Conservation (phyloP, 2,329 filamentous ascomycete species). For the Botrytis squamosa region DNA sequence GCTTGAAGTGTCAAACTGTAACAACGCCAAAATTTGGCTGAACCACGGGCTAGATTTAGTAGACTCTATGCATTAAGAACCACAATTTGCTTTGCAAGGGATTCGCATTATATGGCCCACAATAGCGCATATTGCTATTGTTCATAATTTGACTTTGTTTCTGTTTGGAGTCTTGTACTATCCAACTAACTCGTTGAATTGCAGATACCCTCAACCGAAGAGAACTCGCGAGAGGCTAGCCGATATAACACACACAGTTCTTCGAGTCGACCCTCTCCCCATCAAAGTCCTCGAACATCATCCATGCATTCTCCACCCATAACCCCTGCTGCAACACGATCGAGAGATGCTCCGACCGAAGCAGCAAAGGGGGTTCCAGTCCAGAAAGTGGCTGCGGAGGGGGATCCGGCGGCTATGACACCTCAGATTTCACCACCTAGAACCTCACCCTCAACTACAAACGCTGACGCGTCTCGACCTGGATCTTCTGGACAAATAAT, state of each 20-base stretch:
- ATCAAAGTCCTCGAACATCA: constrained; percentile 63
- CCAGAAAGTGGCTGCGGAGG: constrained; percentile 42
- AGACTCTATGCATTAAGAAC: constrained; percentile 24
- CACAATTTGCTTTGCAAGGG: constrained; percentile 24
- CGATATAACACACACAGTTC: constrained; percentile 64
- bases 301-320: constrained; percentile 85
- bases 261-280: constrained; percentile 63
- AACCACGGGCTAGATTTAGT: constrained; percentile 23
- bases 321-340: constrained; percentile 76
- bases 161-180: constrained; percentile 9
- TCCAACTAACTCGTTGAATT: constrained; percentile 27
- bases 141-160: constrained; percentile 17
- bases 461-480: constrained; percentile 36
- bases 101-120: constrained; percentile 25
- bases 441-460: constrained; percentile 43
- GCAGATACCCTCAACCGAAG: constrained; percentile 61
- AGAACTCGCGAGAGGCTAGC: constrained; percentile 57
- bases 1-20: constrained; percentile 12
- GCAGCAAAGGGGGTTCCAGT: constrained; percentile 38
- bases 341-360: constrained; percentile 47
- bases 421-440: constrained; percentile 66
- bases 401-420: constrained; percentile 56
- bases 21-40: constrained; percentile 22
- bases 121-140: constrained; percentile 24
- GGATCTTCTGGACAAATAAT: constrained; percentile 38